phyloP scores from a whole-genome alignment of 306 rosid species.

The Lagenaria siceraria region DNA sequence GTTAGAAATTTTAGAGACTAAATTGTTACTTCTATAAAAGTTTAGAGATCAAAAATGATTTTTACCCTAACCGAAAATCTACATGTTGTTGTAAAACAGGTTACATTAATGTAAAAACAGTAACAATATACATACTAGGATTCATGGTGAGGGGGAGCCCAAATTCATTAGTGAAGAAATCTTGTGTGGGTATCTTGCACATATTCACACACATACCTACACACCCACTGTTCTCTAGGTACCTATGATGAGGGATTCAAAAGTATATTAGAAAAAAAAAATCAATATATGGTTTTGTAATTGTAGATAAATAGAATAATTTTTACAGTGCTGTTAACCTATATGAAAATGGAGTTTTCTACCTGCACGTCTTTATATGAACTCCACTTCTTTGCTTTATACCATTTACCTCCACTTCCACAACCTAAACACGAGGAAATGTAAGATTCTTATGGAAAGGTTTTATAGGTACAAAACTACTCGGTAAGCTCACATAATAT shows the following conservation, averaged over 20 bases:
- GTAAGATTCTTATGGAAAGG: neutral
- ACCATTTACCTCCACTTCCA: slow-evolving; percentile 87
- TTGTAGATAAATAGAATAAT: neutral
- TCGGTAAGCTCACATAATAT: too few species aligned
- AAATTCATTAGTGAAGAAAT: slow-evolving; percentile 88
- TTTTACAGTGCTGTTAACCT: neutral
- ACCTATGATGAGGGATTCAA: slow-evolving; percentile 25
- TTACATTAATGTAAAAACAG: neutral
- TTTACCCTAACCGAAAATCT: too few species aligned
- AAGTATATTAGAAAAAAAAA: neutral
- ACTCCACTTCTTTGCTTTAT: slow-evolving; percentile 86
- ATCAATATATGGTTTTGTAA: neutral
- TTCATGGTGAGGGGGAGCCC: slow-evolving; percentile 95
- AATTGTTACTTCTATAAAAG: too few species aligned
- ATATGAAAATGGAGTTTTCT: slow-evolving; percentile 1
- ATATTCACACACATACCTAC: slow-evolving; percentile 94
- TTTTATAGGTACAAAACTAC: neutral
- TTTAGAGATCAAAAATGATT: too few species aligned
- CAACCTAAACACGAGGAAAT: slow-evolving; percentile 30
- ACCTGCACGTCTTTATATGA: slow-evolving; percentile 91
- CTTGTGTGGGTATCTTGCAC: slow-evolving; percentile 98
- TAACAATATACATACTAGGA: slow-evolving; percentile 45
- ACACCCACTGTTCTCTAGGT: slow-evolving; percentile 91
- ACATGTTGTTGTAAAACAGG: neutral
- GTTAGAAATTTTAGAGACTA: too few species aligned